Conservation (phyloP, 495 filamentous ascomycete species). For the Penicillium atrosanguineum region DNA sequence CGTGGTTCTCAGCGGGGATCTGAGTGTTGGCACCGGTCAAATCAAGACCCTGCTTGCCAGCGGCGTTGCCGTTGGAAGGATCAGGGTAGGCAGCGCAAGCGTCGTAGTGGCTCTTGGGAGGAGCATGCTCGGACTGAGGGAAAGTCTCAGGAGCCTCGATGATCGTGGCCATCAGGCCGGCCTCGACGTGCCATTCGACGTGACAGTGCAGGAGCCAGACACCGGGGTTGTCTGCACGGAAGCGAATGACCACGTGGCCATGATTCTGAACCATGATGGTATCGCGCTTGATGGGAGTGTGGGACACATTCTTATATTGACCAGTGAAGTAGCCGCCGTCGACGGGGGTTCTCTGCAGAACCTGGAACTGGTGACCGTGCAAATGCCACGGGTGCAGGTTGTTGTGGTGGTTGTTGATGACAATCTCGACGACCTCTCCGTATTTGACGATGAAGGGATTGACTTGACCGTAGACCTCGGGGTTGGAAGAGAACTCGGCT, state of each 20-base stretch:
- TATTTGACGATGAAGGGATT: slow-evolving; percentile 47
- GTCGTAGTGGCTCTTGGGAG: slow-evolving; percentile 23
- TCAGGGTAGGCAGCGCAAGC: slow-evolving; percentile 23
- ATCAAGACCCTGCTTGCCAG: slow-evolving; percentile 23
- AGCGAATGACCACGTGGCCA: slow-evolving; percentile 61
- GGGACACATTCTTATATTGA: slow-evolving; percentile 17
- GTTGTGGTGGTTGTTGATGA: slow-evolving; percentile 62
- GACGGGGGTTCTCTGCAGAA: slow-evolving; percentile 35
- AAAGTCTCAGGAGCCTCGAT: slow-evolving; percentile 53
- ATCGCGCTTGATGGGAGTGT: slow-evolving; percentile 45
- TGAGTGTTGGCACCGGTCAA: slow-evolving; percentile 16
- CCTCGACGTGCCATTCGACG: slow-evolving; percentile 76
- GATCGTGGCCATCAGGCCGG: slow-evolving; percentile 67
- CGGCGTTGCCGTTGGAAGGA: slow-evolving; percentile 20
- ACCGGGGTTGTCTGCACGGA: slow-evolving; percentile 70
- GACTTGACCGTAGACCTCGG: slow-evolving; percentile 31
- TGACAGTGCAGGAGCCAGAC: slow-evolving; percentile 83
- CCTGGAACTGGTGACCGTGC: slow-evolving; percentile 59
- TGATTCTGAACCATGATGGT: slow-evolving; percentile 55
- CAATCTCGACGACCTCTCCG: slow-evolving; percentile 56
- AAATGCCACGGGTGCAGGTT: slow-evolving; percentile 65
- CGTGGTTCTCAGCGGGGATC: slow-evolving; percentile 9
- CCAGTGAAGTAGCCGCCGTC: slow-evolving; percentile 46
- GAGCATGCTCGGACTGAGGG: slow-evolving; percentile 14
- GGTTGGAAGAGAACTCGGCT: slow-evolving; percentile 53